These are phyloP conservation scores for Stephania japonica DNA, from an alignment of 164 flowering plant genomes.

Conservation along the genomic window DNA sequence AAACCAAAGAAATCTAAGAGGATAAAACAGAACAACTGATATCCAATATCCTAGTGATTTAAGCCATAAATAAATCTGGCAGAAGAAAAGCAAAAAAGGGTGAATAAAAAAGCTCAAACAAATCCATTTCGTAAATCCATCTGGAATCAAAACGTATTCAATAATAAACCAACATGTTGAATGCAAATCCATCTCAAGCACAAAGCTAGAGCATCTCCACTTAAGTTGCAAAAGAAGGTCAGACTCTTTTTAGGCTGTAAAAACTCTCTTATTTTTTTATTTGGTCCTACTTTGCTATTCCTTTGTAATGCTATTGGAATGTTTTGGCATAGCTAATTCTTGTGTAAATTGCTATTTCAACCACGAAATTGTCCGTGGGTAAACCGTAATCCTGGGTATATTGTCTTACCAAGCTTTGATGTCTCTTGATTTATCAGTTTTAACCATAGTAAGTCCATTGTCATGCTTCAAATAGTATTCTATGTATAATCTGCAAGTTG, in stretches of 20 bases:
- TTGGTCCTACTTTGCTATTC: not conserved
- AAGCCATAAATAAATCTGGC: conserved; percentile 38
- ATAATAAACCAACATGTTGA: conserved; percentile 39
- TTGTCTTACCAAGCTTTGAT: not conserved
- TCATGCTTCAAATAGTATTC: too few relatives aligned
- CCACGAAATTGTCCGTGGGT: too few relatives aligned
- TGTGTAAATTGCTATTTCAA: too few relatives aligned
- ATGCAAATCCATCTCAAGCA: conserved; percentile 27
- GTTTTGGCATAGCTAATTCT: not conserved
- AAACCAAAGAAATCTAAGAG: conserved; percentile 9
- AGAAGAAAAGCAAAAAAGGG: conserved; percentile 33
- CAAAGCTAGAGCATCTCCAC: not conserved
- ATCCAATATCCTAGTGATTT: conserved; percentile 16
- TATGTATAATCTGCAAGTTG: too few relatives aligned
- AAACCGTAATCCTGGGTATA: too few relatives aligned
- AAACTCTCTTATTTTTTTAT: not conserved
- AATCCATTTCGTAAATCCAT: conserved; percentile 42
- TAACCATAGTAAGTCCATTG: too few relatives aligned
- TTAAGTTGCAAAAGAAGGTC: not conserved
- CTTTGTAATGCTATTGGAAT: not conserved
- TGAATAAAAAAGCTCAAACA: conserved; percentile 44
- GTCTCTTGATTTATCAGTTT: too few relatives aligned
- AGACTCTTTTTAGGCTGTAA: not conserved
- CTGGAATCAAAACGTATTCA: too few relatives aligned
- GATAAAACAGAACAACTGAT: conserved; percentile 4